phyloP scores from a whole-genome alignment of 148 eudicot genomes.

The Rhododendron mucronatum region DNA sequence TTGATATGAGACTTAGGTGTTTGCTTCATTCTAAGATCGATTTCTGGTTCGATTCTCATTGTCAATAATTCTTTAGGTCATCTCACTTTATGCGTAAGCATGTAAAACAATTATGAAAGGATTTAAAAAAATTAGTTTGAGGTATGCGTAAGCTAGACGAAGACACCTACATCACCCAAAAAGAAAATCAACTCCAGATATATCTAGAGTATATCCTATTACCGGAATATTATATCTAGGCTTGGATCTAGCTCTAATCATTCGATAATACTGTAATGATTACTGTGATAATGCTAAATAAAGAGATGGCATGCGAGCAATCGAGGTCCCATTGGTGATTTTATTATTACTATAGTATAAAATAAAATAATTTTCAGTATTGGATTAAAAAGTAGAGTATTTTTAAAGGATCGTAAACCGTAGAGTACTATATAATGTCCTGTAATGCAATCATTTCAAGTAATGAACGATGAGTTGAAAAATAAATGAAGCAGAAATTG shows the following conservation, averaged over 20 bases:
- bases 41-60: no score
- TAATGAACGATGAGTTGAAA: no score
- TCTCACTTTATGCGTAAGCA: no score
- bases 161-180: no score
- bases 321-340: not conserved
- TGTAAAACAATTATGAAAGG: no score
- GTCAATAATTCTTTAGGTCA: no score
- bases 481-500: not conserved
- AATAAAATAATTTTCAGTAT: not conserved
- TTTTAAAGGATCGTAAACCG: not conserved
- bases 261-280: not conserved
- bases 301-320: not conserved
- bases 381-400: not conserved
- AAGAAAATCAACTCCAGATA: not conserved
- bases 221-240: not conserved
- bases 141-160: no score
- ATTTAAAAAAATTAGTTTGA: no score
- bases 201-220: not conserved
- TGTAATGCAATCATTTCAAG: no score
- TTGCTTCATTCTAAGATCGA: no score
- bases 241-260: not conserved
- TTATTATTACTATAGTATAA: not conserved
- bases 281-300: not conserved
- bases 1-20: no score
- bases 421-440: no score